Conservation (phyloP, 768 basidiomycete genomes). For the Lactarius deliciosus region DNA sequence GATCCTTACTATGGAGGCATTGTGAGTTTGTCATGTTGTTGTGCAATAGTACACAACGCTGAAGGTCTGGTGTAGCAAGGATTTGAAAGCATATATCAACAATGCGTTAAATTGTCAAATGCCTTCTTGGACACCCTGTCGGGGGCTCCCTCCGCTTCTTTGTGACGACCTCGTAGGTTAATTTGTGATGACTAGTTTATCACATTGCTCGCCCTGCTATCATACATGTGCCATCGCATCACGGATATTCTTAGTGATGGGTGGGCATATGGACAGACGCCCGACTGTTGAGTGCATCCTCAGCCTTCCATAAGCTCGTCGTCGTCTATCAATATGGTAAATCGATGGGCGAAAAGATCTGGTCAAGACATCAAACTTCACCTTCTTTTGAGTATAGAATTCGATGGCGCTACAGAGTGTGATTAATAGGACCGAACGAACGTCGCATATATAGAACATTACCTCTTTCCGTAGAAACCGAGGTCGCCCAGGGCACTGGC, state of each 20-base stretch:
- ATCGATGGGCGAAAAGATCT: neutral
- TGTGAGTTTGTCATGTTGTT: slow-evolving; percentile 40
- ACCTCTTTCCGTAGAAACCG: slow-evolving; percentile 90
- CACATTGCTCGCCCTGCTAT: neutral
- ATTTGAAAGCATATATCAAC: slow-evolving; percentile 77
- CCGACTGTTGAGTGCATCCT: slow-evolving; percentile 74
- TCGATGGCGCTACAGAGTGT: slow-evolving; percentile 65
- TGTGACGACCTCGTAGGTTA: slow-evolving; percentile 1
- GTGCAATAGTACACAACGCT: neutral
- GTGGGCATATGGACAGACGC: slow-evolving; percentile 90
- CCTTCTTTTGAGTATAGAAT: slow-evolving; percentile 97
- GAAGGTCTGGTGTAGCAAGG: slow-evolving; percentile 48
- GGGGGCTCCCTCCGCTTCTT: slow-evolving; percentile 31
- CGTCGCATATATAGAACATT: slow-evolving; percentile 27
- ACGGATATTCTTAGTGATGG: slow-evolving; percentile 47
- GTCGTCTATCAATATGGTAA: slow-evolving; percentile 58
- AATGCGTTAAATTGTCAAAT: slow-evolving; percentile 70
- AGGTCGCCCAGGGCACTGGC: slow-evolving; percentile 82
- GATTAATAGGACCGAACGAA: slow-evolving; percentile 16
- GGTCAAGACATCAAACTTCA: slow-evolving; percentile 30
- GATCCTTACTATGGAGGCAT: slow-evolving; percentile 85
- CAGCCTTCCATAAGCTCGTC: slow-evolving; percentile 89
- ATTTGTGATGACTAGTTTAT: neutral
- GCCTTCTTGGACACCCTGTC: slow-evolving; percentile 74
- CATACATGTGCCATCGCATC: neutral